Percentiles rank a stretch among this genome's conserved stretches.
Conservation (phyloP, 2,329 filamentous ascomycete genomes). For the Uncinocarpus reesii region DNA sequence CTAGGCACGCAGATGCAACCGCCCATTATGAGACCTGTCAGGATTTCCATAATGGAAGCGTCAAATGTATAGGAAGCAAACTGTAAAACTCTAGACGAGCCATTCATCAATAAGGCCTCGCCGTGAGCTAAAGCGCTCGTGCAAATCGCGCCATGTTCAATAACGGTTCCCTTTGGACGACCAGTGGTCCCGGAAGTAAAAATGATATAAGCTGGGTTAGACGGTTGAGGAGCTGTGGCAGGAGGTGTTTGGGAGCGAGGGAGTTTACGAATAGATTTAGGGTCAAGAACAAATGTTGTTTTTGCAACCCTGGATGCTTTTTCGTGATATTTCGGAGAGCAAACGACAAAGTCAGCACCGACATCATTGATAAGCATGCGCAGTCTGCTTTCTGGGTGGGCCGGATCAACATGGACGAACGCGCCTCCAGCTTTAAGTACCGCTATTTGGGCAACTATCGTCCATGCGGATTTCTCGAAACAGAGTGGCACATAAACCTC, state of each 20-base stretch:
- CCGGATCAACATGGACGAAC: constrained; percentile 35
- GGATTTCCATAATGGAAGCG: constrained; percentile 44
- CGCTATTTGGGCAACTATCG: constrained; percentile 33
- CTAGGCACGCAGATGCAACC: constrained; percentile 52
- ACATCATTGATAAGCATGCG: constrained; percentile 30
- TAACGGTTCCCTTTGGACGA: constrained; percentile 51
- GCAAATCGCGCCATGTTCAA: constrained; percentile 50
- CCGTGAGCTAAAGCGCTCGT: constrained; percentile 46
- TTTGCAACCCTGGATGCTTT: constrained; percentile 25
- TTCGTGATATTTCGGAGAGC: constrained; percentile 24
- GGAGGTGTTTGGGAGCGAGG: constrained; percentile 19
- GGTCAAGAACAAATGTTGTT: constrained; percentile 24
- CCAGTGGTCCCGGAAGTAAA: constrained; percentile 50
- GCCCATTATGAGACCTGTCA: constrained; percentile 46
- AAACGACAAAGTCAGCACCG: constrained; percentile 27
- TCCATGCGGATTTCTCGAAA: constrained; percentile 38
- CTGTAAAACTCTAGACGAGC: constrained; percentile 48
- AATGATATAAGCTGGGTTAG: constrained; percentile 47
- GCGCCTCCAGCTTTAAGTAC: constrained; percentile 36
- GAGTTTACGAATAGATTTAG: constrained; percentile 23
- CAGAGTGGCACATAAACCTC: constrained; percentile 33
- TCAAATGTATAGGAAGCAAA: constrained; percentile 50
- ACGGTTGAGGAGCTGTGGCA: constrained; percentile 16
- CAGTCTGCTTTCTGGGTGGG: constrained; percentile 31
- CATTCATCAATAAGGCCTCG: constrained; percentile 41